Conservation (phyloP, 179 eudicot species). For the Spinacia oleracea region DNA sequence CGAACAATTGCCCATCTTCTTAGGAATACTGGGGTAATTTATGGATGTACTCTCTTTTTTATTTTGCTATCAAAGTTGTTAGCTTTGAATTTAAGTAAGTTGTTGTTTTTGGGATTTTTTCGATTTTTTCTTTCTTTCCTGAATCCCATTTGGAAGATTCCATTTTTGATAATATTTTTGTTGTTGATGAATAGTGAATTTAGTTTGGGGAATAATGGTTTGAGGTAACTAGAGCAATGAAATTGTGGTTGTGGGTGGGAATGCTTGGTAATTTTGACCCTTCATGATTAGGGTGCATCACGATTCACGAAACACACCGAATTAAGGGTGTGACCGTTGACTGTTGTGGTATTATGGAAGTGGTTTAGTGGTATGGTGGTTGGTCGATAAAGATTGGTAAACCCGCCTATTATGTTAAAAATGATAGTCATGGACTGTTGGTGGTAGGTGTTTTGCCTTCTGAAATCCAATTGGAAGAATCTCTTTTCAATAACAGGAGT, state of each 20-base stretch:
- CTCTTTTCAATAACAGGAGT: no score
- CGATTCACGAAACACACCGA: neutral
- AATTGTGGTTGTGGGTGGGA: neutral
- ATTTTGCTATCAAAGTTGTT: neutral
- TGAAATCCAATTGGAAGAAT: no score
- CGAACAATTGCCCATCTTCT: constrained; percentile 49
- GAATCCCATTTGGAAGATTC: neutral
- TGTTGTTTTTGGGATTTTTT: neutral
- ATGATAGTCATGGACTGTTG: neutral
- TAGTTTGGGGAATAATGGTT: neutral
- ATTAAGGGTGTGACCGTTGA: neutral
- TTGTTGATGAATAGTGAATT: neutral
- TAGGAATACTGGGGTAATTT: constrained; percentile 59
- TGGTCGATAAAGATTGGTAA: neutral
- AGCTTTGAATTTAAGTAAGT: neutral
- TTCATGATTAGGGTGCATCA: neutral
- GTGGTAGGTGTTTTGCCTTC: neutral
- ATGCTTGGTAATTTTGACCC: neutral
- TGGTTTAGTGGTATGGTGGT: neutral
- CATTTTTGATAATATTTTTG: neutral
- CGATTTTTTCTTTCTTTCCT: neutral
- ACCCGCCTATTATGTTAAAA: no score
- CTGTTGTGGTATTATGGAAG: neutral
- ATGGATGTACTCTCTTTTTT: neutral
- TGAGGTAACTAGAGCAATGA: neutral